Evolutionary conservation across 202 grass and related monocot genomes (phyloP).

Genomic region (Carex arenaria): DNA sequence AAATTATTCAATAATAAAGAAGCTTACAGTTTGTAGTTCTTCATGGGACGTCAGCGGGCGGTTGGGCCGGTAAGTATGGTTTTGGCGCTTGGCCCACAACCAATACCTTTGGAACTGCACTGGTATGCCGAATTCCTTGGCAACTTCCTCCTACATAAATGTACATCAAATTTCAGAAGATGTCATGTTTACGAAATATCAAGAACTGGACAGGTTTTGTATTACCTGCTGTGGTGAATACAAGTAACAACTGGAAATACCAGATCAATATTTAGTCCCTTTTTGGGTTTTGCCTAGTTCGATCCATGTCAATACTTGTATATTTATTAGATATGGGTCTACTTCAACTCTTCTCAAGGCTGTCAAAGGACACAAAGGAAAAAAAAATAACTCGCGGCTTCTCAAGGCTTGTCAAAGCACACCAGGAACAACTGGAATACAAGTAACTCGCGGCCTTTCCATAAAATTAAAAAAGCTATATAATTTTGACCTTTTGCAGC

Average conservation of each 20-base stretch:
- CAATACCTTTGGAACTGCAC: constrained; percentile 80
- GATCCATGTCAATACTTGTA: not conserved
- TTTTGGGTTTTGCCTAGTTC: not conserved
- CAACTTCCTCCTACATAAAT: constrained; percentile 62
- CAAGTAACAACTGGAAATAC: not conserved
- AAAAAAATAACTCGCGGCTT: not conserved
- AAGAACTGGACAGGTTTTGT: not conserved
- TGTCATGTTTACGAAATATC: not conserved
- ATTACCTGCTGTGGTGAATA: not conserved
- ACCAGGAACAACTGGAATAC: not conserved
- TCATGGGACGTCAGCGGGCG: constrained; percentile 52
- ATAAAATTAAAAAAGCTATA: not conserved
- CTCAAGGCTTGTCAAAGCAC: not conserved
- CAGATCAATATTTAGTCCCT: not conserved
- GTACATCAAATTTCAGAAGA: not conserved
- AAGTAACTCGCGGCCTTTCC: not conserved
- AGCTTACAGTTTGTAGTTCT: constrained; percentile 67
- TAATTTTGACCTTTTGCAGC: not conserved
- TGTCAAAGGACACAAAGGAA: no score
- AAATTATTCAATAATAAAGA: constrained; percentile 16
- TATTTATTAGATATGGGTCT: not conserved
- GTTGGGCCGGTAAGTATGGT: constrained; percentile 82
- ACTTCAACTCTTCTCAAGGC: not conserved
- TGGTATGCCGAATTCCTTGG: constrained; percentile 82
- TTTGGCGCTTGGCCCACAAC: constrained; percentile 94